Conservation (phyloP, 208 protist genomes). For the Trypanosoma theileri region DNA sequence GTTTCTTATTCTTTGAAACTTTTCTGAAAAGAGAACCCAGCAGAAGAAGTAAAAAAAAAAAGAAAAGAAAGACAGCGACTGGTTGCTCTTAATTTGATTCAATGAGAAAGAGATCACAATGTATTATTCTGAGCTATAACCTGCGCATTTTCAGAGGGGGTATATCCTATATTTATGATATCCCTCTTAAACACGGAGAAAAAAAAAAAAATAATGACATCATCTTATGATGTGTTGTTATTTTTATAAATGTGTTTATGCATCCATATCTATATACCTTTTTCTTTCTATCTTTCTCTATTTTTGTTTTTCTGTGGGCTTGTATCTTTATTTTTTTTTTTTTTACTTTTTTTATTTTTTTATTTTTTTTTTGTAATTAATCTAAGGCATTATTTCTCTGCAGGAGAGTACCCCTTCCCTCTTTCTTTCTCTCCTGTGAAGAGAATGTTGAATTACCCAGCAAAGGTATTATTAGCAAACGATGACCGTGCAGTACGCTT, state of each 20-base stretch:
- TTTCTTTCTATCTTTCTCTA: no score
- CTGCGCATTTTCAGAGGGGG: not conserved
- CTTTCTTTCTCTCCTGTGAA: not conserved
- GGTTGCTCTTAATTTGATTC: not conserved
- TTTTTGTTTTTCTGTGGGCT: no score
- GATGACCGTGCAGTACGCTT: constrained; percentile 23
- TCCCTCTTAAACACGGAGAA: not conserved
- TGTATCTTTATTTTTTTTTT: not conserved
- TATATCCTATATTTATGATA: not conserved
- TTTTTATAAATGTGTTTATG: no score
- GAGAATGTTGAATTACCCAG: constrained; percentile 11
- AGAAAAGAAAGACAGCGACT: not conserved
- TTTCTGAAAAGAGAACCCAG: no score
- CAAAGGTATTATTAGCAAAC: constrained; percentile 25
- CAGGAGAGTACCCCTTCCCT: not conserved
- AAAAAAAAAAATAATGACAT: no score
- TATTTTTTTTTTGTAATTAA: not conserved
- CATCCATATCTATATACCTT: no score
- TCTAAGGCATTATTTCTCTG: no score
- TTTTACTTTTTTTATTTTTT: no score
- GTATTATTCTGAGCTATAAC: not conserved
- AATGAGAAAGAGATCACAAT: not conserved
- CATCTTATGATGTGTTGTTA: no score
- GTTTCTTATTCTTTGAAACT: not conserved
- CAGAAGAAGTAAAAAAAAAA: constrained; percentile 1